Percentiles rank a stretch among this genome's conserved stretches.
These are phyloP conservation scores for Pelagophyceae sp. DNA, from an alignment of 352 stramenopile genomes.

Conservation along the genomic window DNA sequence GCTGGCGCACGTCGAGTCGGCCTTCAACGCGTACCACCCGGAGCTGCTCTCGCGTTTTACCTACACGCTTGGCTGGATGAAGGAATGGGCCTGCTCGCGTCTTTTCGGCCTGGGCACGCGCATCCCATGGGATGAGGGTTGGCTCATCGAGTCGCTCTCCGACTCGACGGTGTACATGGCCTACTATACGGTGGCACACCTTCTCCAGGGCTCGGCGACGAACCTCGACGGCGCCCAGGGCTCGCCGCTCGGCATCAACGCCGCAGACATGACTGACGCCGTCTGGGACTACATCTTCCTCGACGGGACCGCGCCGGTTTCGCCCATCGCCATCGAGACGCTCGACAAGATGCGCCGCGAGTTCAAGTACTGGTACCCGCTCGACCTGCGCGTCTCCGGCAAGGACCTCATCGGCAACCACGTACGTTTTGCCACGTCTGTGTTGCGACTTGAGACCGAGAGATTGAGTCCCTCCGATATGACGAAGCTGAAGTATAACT, in stretches of 20 bases:
- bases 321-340: conserved; percentile 61
- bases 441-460: neutral
- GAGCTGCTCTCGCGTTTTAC: conserved; percentile 55
- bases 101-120: conserved; percentile 92
- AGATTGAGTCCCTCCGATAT: neutral
- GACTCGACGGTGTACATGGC: conserved; percentile 99
- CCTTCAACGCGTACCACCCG: conserved; percentile 88
- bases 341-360: conserved; percentile 85
- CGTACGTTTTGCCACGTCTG: too few relatives aligned
- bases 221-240: conserved; percentile 84
- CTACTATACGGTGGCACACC: conserved; percentile 98
- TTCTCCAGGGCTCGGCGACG: conserved; percentile 73
- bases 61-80: conserved; percentile 94
- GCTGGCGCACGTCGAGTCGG: conserved; percentile 81
- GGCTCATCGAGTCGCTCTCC: conserved; percentile 97
- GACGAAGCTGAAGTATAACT: neutral
- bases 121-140: conserved; percentile 95
- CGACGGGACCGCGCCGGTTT: conserved; percentile 43
- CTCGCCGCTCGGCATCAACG: conserved; percentile 61
- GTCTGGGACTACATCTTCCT: conserved; percentile 99
- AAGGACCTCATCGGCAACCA: conserved; percentile 53
- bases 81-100: conserved; percentile 97
- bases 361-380: conserved; percentile 99
- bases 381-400: conserved; percentile 93
- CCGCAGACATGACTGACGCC: conserved; percentile 74